Evolutionary conservation across 495 filamentous ascomycete genomes (phyloP).

Genomic region (Staphylotrichum tortipilum): DNA sequence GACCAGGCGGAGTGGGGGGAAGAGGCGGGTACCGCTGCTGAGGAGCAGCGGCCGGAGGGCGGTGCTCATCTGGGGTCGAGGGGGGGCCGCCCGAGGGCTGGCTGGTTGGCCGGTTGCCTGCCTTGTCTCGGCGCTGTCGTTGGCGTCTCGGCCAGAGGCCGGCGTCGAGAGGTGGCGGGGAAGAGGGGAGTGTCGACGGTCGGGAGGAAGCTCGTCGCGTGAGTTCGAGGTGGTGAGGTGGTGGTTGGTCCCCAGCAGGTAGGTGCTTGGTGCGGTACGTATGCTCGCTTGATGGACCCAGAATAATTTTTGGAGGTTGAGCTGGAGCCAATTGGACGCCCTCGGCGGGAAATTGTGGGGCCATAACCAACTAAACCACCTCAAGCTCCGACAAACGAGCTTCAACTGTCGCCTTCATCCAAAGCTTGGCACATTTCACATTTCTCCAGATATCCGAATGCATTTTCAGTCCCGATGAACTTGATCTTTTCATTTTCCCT

Average conservation of each 20-base stretch:
- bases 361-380: neutral
- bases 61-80: neutral
- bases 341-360: slow-evolving; percentile 13
- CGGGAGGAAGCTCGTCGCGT: too few species aligned
- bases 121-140: neutral
- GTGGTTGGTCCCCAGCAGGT: too few species aligned
- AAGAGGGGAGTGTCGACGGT: too few species aligned
- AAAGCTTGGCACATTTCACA: neutral
- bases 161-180: too few species aligned
- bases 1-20: neutral
- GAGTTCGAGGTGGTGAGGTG: neutral
- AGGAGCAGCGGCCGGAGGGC: slow-evolving; percentile 2
- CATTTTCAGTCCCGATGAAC: too few species aligned
- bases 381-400: too few species aligned
- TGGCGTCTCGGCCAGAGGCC: neutral
- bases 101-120: neutral
- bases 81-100: too few species aligned
- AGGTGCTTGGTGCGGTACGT: neutral
- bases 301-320: slow-evolving; percentile 22
- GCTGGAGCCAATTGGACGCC: slow-evolving; percentile 9
- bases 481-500: neutral
- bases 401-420: too few species aligned
- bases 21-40: neutral
- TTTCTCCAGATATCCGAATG: too few species aligned
- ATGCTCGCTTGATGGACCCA: neutral